These are phyloP conservation scores for Paralagenidium karlingii DNA, from an alignment of 352 stramenopile genomes.

Conservation along the genomic window DNA sequence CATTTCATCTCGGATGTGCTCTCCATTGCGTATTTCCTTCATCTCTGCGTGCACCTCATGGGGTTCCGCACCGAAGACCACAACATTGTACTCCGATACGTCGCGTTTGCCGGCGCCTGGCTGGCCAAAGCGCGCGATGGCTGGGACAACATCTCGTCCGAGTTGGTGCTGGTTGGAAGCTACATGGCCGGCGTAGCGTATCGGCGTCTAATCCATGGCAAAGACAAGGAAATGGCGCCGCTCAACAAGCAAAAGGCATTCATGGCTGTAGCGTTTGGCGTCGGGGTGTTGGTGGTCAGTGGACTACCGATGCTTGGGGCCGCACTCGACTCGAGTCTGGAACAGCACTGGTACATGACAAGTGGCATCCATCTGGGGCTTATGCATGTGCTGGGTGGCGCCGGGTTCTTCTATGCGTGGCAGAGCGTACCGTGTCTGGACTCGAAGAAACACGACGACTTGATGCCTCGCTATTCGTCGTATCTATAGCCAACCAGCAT, in stretches of 20 bases:
- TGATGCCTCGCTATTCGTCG: constrained; percentile 52
- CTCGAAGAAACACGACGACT: constrained; percentile 74
- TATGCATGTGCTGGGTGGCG: constrained; percentile 54
- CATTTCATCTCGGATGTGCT: constrained; percentile 83
- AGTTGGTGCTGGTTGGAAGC: constrained; percentile 39
- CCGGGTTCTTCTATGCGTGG: constrained; percentile 69
- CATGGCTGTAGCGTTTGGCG: constrained; percentile 28
- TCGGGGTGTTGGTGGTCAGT: constrained; percentile 23
- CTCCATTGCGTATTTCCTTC: constrained; percentile 73
- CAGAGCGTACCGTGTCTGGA: constrained; percentile 61
- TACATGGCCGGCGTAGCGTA: constrained; percentile 49
- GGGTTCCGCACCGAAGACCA: constrained; percentile 65
- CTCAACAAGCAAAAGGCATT: constrained; percentile 40
- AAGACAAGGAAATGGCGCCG: constrained; percentile 28
- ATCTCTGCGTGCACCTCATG: constrained; percentile 80
- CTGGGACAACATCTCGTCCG: constrained; percentile 58
- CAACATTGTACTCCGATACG: constrained; percentile 78
- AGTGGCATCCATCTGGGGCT: constrained; percentile 40
- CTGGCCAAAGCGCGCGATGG: constrained; percentile 80
- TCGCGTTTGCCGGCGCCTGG: constrained; percentile 71
- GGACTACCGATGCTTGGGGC: constrained; percentile 16
- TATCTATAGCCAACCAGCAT: constrained; percentile 4
- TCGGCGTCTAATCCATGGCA: constrained; percentile 23
- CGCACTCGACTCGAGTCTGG: no score
- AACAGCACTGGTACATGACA: no score